Conservation (phyloP, 2,329 filamentous ascomycete genomes). For the Calonectria pseudoturangicola region DNA sequence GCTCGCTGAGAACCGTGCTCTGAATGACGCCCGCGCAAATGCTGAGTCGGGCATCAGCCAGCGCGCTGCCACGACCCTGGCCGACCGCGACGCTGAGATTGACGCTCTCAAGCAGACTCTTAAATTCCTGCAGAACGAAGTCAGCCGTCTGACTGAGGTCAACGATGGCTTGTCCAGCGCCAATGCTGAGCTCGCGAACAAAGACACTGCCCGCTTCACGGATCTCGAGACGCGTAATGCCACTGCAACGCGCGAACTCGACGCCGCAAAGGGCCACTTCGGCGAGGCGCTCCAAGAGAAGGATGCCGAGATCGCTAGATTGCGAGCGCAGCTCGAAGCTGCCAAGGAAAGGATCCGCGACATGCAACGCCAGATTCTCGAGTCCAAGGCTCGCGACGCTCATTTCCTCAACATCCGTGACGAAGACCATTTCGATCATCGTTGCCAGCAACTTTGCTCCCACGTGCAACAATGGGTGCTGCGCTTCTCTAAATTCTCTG, state of each 20-base stretch:
- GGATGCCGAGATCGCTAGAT: constrained; percentile 86
- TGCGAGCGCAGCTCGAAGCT: constrained; percentile 85
- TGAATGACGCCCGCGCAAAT: constrained; percentile 82
- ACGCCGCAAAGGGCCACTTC: constrained; percentile 78
- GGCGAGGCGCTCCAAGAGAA: constrained; percentile 83
- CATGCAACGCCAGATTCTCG: constrained; percentile 73
- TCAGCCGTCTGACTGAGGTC: constrained; percentile 85
- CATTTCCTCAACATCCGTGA: constrained; percentile 87
- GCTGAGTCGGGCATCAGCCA: constrained; percentile 81
- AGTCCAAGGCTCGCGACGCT: constrained; percentile 76
- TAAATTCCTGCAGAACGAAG: constrained; percentile 87
- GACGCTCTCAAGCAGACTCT: constrained; percentile 86
- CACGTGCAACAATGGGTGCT: constrained; percentile 98
- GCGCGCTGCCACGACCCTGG: constrained; percentile 81
- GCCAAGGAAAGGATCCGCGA: constrained; percentile 78
- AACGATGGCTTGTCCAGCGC: constrained; percentile 87
- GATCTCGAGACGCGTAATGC: constrained; percentile 81
- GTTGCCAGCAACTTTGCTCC: constrained; percentile 95
- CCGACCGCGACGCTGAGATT: constrained; percentile 91
- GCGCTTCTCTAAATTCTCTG: constrained; percentile 98
- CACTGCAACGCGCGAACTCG: constrained; percentile 80
- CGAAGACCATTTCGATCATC: constrained; percentile 95
- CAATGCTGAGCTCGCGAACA: constrained; percentile 84
- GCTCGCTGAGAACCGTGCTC: constrained; percentile 86
- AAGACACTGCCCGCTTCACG: constrained; percentile 83